These are phyloP conservation scores for Exophiala xenobiotica DNA, from an alignment of 2,329 filamentous ascomycete species.

Conservation along the genomic window DNA sequence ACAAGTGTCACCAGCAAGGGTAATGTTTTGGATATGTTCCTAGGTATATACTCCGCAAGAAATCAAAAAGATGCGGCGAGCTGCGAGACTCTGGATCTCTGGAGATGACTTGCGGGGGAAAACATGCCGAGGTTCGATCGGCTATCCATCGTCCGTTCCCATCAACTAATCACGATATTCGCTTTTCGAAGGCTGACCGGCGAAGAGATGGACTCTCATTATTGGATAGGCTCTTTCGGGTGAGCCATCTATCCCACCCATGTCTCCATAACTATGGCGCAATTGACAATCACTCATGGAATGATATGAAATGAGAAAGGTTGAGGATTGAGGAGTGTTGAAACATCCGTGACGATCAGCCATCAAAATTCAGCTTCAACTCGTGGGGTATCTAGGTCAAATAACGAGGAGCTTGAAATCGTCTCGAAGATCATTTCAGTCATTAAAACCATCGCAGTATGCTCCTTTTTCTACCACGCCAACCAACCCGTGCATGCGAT, in stretches of 20 bases:
- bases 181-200: too few relatives aligned
- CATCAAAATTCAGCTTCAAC: conserved; percentile 49
- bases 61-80: too few relatives aligned
- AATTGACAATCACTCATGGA: too few relatives aligned
- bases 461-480: background rate
- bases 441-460: conserved; percentile 25
- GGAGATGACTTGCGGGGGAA: background rate
- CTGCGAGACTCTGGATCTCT: too few relatives aligned
- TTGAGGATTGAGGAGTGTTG: background rate
- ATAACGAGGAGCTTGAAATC: conserved; percentile 48
- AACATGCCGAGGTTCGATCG: conserved; percentile 1
- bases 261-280: too few relatives aligned
- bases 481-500: background rate
- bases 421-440: conserved; percentile 31
- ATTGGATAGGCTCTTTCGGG: too few relatives aligned
- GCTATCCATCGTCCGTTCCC: background rate
- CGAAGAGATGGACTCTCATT: too few relatives aligned
- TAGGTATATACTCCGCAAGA: too few relatives aligned
- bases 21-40: too few relatives aligned
- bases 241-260: too few relatives aligned
- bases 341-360: conserved; percentile 26
- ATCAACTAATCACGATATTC: too few relatives aligned
- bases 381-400: conserved; percentile 50
- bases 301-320: too few relatives aligned
- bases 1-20: background rate